Evolutionary conservation across 2,329 filamentous ascomycete genomes (phyloP), one percentile per base, ranked within the genome.

Genomic region (Pseudocercospora crystallina): DNA sequence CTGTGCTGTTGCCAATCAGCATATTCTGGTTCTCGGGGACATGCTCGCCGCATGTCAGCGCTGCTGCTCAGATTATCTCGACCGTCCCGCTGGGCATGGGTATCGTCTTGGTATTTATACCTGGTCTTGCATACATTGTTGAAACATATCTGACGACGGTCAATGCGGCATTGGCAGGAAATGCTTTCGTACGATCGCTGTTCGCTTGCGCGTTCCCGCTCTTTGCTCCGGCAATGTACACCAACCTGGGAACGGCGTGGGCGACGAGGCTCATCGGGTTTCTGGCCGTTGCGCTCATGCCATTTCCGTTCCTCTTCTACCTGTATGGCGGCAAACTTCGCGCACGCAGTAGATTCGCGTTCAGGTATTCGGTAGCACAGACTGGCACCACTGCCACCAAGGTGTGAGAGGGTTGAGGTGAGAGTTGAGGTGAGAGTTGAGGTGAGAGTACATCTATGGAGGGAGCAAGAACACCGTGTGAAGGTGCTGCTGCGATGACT

Each of bases 21-120:
- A 85, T 96, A 69, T 80, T 96, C 17, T 86, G 85, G 68, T 96
- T 96, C 65, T 83, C 88, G 0, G 96, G 90, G 90, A 95, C 90
- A 0, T 90, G 85, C 54, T 81, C 90, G 0, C 90, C 90, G 0
- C n/a, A n/a, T n/a, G n/a, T n/a, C n/a, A n/a, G n/a, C n/a, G 80
- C 81, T 4, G n/a, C n/a, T n/a, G 89, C 95, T 30, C 90, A 89
- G 66, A 85, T 95, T 42, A 74, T 88, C 0, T 88, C 89, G 1
- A 88, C 89, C 1, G 80, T 95, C 5, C 86, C 86, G 0, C 95
- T 94, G 61, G 89, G 89, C 8, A 77, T 80, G 0, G 89, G 89
- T 0, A 94, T 91, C 62, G 84, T 81, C 8, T 78, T 83, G 2
- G 83, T 88, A 33, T 95, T 95, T 72, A 91, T 95, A 64, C 94